Evolutionary conservation across 2,329 filamentous ascomycete genomes (phyloP).

Genomic region (Colletotrichum chrysophilum): DNA sequence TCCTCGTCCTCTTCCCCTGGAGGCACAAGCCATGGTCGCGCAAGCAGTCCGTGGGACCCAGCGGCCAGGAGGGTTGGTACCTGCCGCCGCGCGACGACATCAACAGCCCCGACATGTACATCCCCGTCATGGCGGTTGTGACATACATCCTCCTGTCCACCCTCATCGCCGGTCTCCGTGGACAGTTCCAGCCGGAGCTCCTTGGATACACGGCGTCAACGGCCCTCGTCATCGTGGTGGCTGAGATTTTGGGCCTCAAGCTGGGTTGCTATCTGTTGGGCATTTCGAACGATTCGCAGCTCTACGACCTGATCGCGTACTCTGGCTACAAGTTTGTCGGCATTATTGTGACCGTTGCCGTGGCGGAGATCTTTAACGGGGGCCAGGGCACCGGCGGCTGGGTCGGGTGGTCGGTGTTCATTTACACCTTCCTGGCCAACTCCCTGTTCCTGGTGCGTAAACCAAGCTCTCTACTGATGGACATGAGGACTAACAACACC

Average conservation of each 20-base stretch:
- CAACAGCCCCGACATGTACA: constrained; percentile 99
- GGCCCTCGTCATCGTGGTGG: constrained; percentile 79
- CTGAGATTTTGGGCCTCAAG: constrained; percentile 91
- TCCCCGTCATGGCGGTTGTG: constrained; percentile 96
- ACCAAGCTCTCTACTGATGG: background rate
- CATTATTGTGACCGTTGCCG: constrained; percentile 86
- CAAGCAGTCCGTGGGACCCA: constrained; percentile 77
- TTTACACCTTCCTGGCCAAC: constrained; percentile 92
- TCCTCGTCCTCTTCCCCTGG: constrained; percentile 96
- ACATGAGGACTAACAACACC: constrained; percentile 19
- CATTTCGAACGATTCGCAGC: constrained; percentile 92
- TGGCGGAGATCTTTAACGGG: constrained; percentile 78
- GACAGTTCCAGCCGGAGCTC: constrained; percentile 92
- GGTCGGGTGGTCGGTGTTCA: constrained; percentile 87
- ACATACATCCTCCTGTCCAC: constrained; percentile 97
- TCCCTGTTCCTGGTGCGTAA: constrained; percentile 86
- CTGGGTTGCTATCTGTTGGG: constrained; percentile 91
- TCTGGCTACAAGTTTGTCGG: constrained; percentile 99
- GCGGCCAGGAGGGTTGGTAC: constrained; percentile 77
- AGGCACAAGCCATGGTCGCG: constrained; percentile 97
- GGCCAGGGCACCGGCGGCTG: constrained; percentile 85
- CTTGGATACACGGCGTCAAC: constrained; percentile 88
- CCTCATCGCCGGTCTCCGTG: constrained; percentile 85
- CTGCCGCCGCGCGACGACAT: constrained; percentile 92
- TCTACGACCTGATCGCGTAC: constrained; percentile 94